Evolutionary conservation across 129 eudicot species (phyloP).

Genomic region (Rutidosis leptorrhynchoides): DNA sequence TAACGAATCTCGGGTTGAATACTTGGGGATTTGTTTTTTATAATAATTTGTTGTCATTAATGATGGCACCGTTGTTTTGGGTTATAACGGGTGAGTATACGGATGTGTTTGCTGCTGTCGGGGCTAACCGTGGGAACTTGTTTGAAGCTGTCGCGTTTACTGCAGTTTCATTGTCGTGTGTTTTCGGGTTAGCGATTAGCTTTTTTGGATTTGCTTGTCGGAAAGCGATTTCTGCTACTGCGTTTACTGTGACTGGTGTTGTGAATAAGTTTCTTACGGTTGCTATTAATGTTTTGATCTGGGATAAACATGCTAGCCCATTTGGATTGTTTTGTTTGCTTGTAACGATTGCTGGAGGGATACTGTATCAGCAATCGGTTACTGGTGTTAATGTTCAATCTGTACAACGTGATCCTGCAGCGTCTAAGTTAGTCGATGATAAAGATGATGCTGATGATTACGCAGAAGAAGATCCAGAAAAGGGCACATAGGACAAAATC

Average conservation of each 20-base stretch:
- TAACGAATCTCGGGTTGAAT: slow-evolving; percentile 83
- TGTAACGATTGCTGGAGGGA: slow-evolving; percentile 75
- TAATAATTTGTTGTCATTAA: slow-evolving; percentile 73
- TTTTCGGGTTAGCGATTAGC: slow-evolving; percentile 78
- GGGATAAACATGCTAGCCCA: slow-evolving; percentile 95
- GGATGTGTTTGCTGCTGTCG: slow-evolving; percentile 61
- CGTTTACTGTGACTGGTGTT: slow-evolving; percentile 92
- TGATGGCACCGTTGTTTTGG: slow-evolving; percentile 96
- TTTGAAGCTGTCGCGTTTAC: slow-evolving; percentile 64
- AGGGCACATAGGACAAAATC: slow-evolving; percentile 56
- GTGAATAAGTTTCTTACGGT: slow-evolving; percentile 93
- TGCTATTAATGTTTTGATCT: slow-evolving; percentile 78
- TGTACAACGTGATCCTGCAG: slow-evolving; percentile 56
- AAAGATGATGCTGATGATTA: slow-evolving; percentile 45
- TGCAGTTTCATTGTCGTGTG: slow-evolving; percentile 73
- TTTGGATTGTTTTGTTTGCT: slow-evolving; percentile 80
- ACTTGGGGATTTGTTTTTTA: slow-evolving; percentile 95
- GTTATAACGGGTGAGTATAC: slow-evolving; percentile 75
- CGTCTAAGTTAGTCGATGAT: slow-evolving; percentile 46
- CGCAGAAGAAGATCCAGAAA: slow-evolving; percentile 50
- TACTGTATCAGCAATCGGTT: slow-evolving; percentile 88
- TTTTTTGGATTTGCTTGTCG: slow-evolving; percentile 93
- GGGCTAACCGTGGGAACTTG: slow-evolving; percentile 47
- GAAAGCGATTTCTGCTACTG: slow-evolving; percentile 89
- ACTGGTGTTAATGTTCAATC: slow-evolving; percentile 53